Percentiles rank a stretch among this genome's conserved stretches.
Evolutionary conservation across 208 protist species (phyloP).

Genomic region (Wallacemonas sp.): DNA sequence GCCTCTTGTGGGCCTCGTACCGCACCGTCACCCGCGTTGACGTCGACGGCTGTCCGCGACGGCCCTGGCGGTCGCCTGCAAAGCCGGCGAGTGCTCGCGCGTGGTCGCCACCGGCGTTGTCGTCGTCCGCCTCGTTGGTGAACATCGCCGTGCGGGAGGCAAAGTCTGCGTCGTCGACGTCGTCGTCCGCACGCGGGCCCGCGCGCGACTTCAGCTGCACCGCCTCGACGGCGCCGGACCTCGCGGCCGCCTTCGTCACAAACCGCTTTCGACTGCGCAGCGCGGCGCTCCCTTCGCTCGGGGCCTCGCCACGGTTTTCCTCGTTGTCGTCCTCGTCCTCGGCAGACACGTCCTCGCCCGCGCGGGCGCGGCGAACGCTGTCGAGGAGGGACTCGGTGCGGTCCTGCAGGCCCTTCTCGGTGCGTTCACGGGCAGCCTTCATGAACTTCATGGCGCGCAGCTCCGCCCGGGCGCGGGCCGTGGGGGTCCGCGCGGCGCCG

Average conservation of each 20-base stretch:
- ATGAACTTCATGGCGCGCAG: slow-evolving; percentile 88
- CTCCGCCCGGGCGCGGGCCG: slow-evolving; percentile 68
- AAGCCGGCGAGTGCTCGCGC: not conserved
- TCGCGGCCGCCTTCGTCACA: not conserved
- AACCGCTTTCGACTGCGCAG: not conserved
- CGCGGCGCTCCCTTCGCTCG: not conserved
- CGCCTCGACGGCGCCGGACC: not conserved
- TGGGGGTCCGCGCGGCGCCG: slow-evolving; percentile 32
- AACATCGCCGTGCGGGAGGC: not conserved
- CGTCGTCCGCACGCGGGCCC: not conserved
- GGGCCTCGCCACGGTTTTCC: slow-evolving; percentile 12
- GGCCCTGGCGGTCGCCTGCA: not conserved
- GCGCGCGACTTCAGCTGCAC: not conserved
- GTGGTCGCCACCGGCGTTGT: not conserved
- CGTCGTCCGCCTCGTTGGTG: not conserved
- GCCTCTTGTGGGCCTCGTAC: not conserved
- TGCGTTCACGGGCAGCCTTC: slow-evolving; percentile 70
- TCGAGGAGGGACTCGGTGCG: slow-evolving; percentile 3
- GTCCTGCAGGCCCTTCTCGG: slow-evolving; percentile 24
- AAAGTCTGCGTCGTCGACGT: not conserved
- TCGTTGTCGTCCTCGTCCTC: slow-evolving; percentile 10
- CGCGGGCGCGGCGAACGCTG: slow-evolving; percentile 23
- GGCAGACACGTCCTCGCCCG: slow-evolving; percentile 36
- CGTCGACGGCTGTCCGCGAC: not conserved
- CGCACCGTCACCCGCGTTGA: not conserved